phyloP scores from a whole-genome alignment of 2,329 filamentous ascomycete genomes.

The Ophiobolus disseminans region DNA sequence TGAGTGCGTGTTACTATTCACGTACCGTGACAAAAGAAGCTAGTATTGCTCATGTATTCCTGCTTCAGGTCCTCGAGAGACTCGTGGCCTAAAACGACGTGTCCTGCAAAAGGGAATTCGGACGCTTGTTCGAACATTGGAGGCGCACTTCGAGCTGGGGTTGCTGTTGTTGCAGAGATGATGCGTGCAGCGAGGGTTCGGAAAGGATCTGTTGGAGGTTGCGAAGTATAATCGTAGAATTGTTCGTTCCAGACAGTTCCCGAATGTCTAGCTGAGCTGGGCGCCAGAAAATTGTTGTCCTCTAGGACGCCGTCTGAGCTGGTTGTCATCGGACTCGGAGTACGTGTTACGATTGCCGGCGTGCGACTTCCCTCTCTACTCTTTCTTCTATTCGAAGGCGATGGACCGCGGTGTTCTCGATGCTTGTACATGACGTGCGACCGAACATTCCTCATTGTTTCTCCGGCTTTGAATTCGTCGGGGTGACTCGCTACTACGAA shows the following conservation, averaged over 20 bases:
- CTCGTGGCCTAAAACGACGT: constrained; percentile 9
- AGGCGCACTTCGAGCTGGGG: constrained; percentile 30
- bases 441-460: constrained; percentile 44
- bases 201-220: constrained; percentile 25
- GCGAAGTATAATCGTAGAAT: constrained; percentile 24
- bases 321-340: constrained; percentile 29
- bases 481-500: constrained; percentile 46
- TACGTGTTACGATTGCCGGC: constrained; percentile 17
- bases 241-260: constrained; percentile 26
- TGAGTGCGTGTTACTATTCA: not conserved
- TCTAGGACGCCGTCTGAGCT: constrained; percentile 22
- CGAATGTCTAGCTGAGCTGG: constrained; percentile 9
- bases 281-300: constrained; percentile 15
- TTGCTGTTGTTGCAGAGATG: constrained; percentile 29
- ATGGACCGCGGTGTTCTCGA: constrained; percentile 27
- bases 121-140: constrained; percentile 24
- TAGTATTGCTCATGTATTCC: constrained; percentile 30
- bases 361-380: constrained; percentile 24
- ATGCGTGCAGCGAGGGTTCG: constrained; percentile 35
- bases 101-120: constrained; percentile 34
- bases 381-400: constrained; percentile 20
- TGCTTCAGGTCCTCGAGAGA: constrained; percentile 30
- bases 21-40: constrained; percentile 33
- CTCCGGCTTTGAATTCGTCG: constrained; percentile 39
- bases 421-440: constrained; percentile 50